These are phyloP conservation scores for Monilinia laxa DNA, from an alignment of 2,329 filamentous ascomycete genomes.

Conservation along the genomic window DNA sequence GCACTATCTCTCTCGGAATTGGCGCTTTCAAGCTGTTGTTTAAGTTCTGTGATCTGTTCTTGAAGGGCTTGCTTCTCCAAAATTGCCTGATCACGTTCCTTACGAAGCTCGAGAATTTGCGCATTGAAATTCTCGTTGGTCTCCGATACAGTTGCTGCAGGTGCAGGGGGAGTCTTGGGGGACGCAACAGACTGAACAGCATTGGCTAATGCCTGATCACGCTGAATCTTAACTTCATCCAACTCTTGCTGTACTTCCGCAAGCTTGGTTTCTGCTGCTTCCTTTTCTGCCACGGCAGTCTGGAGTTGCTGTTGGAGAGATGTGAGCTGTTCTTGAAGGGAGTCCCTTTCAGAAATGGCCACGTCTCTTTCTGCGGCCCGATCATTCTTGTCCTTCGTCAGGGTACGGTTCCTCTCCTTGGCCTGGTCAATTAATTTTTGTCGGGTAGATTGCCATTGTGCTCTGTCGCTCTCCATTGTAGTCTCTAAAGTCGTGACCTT, in stretches of 20 bases:
- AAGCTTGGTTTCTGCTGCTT: slow-evolving; percentile 42
- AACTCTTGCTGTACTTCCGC: slow-evolving; percentile 43
- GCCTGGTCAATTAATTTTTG: slow-evolving; percentile 60
- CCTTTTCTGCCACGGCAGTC: slow-evolving; percentile 43
- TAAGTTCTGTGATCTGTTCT: slow-evolving; percentile 56
- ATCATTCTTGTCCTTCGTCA: slow-evolving; percentile 56
- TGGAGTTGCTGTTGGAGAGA: slow-evolving; percentile 51
- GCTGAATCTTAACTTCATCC: slow-evolving; percentile 44
- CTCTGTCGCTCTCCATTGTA: slow-evolving; percentile 55
- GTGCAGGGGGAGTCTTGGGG: slow-evolving; percentile 40
- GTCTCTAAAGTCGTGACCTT: slow-evolving; percentile 54
- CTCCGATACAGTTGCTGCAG: slow-evolving; percentile 53
- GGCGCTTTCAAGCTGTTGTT: slow-evolving; percentile 59
- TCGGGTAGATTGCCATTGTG: slow-evolving; percentile 52
- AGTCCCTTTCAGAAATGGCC: slow-evolving; percentile 47
- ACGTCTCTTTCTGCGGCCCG: slow-evolving; percentile 46
- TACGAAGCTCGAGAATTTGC: slow-evolving; percentile 50
- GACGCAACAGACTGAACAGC: slow-evolving; percentile 32
- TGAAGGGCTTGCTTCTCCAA: slow-evolving; percentile 70
- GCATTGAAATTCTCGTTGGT: slow-evolving; percentile 50
- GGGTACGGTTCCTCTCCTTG: slow-evolving; percentile 57
- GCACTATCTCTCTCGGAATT: slow-evolving; percentile 60
- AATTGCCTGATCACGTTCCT: slow-evolving; percentile 64
- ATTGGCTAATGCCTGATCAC: slow-evolving; percentile 46
- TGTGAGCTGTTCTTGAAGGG: slow-evolving; percentile 39